Conservation (phyloP, 208 protist genomes). For the Wallacemonas sp. region DNA sequence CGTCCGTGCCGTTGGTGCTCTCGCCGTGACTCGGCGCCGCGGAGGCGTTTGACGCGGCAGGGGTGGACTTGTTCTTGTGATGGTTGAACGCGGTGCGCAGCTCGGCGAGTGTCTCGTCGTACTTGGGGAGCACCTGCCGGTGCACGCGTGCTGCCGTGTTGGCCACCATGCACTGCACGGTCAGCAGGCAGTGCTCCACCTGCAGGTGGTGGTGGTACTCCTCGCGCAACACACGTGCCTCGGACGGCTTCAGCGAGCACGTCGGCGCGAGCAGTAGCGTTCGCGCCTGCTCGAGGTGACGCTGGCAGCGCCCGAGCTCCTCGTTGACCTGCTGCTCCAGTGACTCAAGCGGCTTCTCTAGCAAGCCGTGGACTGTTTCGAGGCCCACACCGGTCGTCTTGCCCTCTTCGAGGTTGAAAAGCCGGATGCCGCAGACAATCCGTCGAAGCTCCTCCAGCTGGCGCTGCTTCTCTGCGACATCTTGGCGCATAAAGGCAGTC, state of each 20-base stretch:
- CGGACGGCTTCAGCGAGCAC: constrained; percentile 19
- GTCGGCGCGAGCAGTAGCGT: constrained; percentile 61
- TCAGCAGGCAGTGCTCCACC: constrained; percentile 46
- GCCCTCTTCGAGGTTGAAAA: constrained; percentile 72
- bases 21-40: no score
- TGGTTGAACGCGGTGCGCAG: constrained; percentile 41
- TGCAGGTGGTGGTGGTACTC: constrained; percentile 81
- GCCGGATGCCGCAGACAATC: constrained; percentile 88
- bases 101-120: constrained; percentile 33
- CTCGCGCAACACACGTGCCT: constrained; percentile 31
- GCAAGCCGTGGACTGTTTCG: constrained; percentile 20
- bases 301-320: constrained; percentile 20
- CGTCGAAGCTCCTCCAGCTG: constrained; percentile 85
- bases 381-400: constrained; percentile 54
- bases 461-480: constrained; percentile 55
- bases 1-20: neutral
- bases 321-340: constrained; percentile 17
- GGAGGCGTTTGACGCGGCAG: neutral
- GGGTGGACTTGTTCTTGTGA: neutral
- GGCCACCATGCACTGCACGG: constrained; percentile 38
- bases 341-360: constrained; percentile 27
- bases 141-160: constrained; percentile 29
- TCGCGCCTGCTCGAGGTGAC: constrained; percentile 19
- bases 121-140: constrained; percentile 37
- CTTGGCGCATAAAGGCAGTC: constrained; percentile 65